These are phyloP conservation scores for Neurospora africana DNA, from an alignment of 495 filamentous ascomycete genomes.

Conservation along the genomic window DNA sequence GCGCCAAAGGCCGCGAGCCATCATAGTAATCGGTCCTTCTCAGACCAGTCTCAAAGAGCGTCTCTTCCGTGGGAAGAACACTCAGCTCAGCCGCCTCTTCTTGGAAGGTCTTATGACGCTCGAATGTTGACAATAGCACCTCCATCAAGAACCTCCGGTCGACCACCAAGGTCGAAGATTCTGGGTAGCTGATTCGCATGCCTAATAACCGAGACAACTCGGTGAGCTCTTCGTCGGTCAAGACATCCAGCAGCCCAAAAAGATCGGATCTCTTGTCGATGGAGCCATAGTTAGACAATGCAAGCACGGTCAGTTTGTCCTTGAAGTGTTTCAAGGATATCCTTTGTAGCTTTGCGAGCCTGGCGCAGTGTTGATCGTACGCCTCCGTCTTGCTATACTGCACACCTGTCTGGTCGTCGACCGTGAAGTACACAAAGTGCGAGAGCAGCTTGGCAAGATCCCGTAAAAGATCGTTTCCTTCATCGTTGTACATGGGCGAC, in stretches of 20 bases:
- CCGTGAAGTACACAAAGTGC: conserved; percentile 79
- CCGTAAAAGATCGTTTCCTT: conserved; percentile 66
- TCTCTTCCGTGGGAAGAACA: conserved; percentile 71
- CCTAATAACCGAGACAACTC: conserved; percentile 61
- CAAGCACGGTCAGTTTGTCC: conserved; percentile 79
- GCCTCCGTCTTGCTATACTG: conserved; percentile 61
- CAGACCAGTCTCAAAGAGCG: conserved; percentile 77
- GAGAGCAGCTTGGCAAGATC: conserved; percentile 69
- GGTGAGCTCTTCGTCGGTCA: conserved; percentile 64
- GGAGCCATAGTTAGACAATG: conserved; percentile 83
- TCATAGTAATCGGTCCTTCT: conserved; percentile 81
- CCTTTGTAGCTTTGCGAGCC: conserved; percentile 71
- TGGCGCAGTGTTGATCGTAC: conserved; percentile 66
- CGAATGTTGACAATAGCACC: conserved; percentile 63
- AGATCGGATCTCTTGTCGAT: conserved; percentile 73
- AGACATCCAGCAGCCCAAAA: conserved; percentile 58
- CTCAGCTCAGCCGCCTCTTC: conserved; percentile 60
- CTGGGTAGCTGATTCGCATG: conserved; percentile 70
- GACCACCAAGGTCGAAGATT: conserved; percentile 47
- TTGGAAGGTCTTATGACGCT: conserved; percentile 74
- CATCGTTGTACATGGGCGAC: conserved; percentile 64
- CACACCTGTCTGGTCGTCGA: conserved; percentile 82
- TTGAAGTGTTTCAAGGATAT: conserved; percentile 75
- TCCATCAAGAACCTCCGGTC: conserved; percentile 65
- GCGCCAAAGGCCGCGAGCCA: conserved; percentile 76